A percentile compares a stretch with the other conserved stretches of the same genome.
phyloP scores from a whole-genome alignment of 345 rosid species.

The Ceriops tagal region DNA sequence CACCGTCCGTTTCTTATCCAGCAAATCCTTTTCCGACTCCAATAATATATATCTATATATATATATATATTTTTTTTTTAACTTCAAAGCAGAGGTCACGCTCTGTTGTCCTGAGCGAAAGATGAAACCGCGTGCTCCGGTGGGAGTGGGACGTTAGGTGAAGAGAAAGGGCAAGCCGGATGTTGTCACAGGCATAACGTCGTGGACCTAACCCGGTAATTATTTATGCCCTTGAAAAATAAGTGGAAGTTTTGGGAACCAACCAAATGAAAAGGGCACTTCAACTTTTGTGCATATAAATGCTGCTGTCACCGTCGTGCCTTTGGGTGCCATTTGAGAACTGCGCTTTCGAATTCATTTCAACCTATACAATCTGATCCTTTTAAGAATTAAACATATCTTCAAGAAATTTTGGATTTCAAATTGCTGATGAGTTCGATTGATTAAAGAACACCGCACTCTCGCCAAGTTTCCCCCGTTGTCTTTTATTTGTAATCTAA shows the following conservation, averaged over 20 bases:
- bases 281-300: too few species aligned
- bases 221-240: constrained; percentile 21
- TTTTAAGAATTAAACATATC: too few species aligned
- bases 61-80: background rate
- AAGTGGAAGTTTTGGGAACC: background rate
- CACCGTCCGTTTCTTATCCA: constrained; percentile 45
- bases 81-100: constrained; percentile 36
- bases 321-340: too few species aligned
- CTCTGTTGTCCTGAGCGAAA: constrained; percentile 15
- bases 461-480: background rate
- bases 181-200: constrained; percentile 8
- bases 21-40: constrained; percentile 1
- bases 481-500: too few species aligned
- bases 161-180: background rate
- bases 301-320: too few species aligned
- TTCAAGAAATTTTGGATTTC: background rate
- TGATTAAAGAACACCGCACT: background rate
- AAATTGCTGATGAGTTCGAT: background rate
- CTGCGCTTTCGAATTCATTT: too few species aligned
- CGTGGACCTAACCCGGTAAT: constrained; percentile 8
- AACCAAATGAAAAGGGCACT: background rate
- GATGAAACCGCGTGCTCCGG: constrained; percentile 17
- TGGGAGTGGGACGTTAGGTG: constrained; percentile 26
- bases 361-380: too few species aligned
- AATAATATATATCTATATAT: background rate